phyloP scores from a whole-genome alignment of 2,329 filamentous ascomycete genomes.

The Epichloe typhina region DNA sequence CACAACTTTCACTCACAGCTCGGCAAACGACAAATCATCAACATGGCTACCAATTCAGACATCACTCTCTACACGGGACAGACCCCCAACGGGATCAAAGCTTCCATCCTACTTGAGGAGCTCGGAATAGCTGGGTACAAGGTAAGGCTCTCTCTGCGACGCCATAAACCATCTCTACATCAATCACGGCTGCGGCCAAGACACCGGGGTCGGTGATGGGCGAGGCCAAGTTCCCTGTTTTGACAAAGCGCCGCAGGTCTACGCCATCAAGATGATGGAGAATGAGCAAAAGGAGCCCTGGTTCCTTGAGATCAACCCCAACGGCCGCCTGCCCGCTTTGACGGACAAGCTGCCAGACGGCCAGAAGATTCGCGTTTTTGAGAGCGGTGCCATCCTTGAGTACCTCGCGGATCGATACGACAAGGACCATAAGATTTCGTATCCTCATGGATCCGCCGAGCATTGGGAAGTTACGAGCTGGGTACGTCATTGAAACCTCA shows the following conservation, averaged over 20 bases:
- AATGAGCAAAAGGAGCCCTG: slow-evolving; percentile 74
- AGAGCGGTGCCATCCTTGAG: slow-evolving; percentile 71
- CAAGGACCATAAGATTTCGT: slow-evolving; percentile 68
- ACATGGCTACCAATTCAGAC: slow-evolving; percentile 28
- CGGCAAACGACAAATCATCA: neutral
- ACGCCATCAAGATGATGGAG: slow-evolving; percentile 56
- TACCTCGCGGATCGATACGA: slow-evolving; percentile 78
- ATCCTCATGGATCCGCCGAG: slow-evolving; percentile 58
- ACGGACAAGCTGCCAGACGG: slow-evolving; percentile 69
- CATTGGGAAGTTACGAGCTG: slow-evolving; percentile 71
- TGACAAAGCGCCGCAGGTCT: slow-evolving; percentile 21
- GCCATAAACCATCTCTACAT: neutral
- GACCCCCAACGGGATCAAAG: slow-evolving; percentile 85
- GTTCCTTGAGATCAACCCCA: slow-evolving; percentile 88
- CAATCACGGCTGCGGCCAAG: no score
- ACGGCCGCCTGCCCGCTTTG: slow-evolving; percentile 79
- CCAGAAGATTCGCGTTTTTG: slow-evolving; percentile 62
- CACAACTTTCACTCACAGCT: no score
- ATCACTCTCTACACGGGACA: slow-evolving; percentile 72
- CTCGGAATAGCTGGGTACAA: slow-evolving; percentile 65
- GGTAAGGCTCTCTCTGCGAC: slow-evolving; percentile 20
- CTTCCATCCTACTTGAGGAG: slow-evolving; percentile 77
- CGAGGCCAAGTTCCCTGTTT: neutral
- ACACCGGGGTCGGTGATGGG: no score
- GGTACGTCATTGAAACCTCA: slow-evolving; percentile 26